Conservation (phyloP, 345 rosid genomes). For the Lumnitzera racemosa region DNA sequence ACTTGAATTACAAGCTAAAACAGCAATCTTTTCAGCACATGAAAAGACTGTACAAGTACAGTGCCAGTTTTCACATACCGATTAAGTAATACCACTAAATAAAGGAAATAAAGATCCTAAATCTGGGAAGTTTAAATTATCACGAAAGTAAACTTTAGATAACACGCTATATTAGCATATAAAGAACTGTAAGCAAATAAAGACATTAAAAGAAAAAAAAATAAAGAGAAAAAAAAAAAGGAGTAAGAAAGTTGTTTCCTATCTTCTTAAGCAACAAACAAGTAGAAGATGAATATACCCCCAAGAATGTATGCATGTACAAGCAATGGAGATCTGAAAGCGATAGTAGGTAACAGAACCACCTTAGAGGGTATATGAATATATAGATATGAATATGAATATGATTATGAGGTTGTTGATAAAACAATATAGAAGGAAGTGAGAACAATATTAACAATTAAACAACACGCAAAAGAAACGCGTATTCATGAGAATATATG, state of each 20-base stretch:
- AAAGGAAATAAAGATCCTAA: too few relatives aligned
- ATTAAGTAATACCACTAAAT: too few relatives aligned
- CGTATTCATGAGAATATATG: slow-evolving; percentile 46
- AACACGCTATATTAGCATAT: too few relatives aligned
- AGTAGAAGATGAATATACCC: slow-evolving; percentile 14
- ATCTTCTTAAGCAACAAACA: slow-evolving; percentile 6
- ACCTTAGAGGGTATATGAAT: not conserved
- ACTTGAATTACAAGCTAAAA: not conserved
- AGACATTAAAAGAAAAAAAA: too few relatives aligned
- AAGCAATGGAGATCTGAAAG: slow-evolving; percentile 45
- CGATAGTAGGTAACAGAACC: slow-evolving; percentile 15
- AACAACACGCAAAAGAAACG: slow-evolving; percentile 44
- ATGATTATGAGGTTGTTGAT: not conserved
- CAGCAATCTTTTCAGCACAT: not conserved
- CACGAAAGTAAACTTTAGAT: too few relatives aligned
- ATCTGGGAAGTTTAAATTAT: too few relatives aligned
- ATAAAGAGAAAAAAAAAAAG: too few relatives aligned
- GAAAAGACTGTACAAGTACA: not conserved
- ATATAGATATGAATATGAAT: too few relatives aligned
- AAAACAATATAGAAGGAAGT: slow-evolving; percentile 6
- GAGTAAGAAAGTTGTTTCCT: not conserved
- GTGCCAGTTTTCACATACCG: not conserved
- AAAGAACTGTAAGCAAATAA: too few relatives aligned
- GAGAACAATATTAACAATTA: not conserved
- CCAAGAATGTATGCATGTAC: slow-evolving; percentile 37